Evolutionary conservation across 257 asterid species (phyloP).

Genomic region (Nicotiana tabacum): DNA sequence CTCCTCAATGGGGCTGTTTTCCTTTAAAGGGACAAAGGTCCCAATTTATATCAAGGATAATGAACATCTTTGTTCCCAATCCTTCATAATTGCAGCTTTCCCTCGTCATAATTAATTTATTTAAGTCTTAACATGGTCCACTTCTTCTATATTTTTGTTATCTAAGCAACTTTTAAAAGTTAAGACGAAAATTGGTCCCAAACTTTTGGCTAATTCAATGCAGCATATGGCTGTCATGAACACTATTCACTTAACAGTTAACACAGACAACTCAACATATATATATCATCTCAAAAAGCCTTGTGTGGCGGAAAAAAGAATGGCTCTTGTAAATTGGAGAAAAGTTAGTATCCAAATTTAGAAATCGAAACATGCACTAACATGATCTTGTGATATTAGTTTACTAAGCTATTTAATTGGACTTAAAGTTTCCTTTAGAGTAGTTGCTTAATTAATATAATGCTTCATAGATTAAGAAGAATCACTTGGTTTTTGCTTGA

Average conservation of each 20-base stretch:
- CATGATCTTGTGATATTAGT: neutral
- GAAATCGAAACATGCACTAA: neutral
- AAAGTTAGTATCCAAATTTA: neutral
- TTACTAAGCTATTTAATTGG: neutral
- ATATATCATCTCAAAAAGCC: slow-evolving; percentile 4
- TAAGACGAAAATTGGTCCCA: slow-evolving; percentile 11
- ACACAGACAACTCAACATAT: slow-evolving; percentile 22
- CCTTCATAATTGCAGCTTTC: slow-evolving; percentile 11
- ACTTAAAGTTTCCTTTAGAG: neutral
- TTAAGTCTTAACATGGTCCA: slow-evolving; percentile 27
- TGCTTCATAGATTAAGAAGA: too few relatives aligned
- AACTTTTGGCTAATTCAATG: slow-evolving; percentile 12
- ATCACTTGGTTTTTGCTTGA: too few relatives aligned
- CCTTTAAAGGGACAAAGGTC: slow-evolving; percentile 43
- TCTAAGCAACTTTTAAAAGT: slow-evolving; percentile 8
- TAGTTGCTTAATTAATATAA: too few relatives aligned
- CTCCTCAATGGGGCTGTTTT: slow-evolving; percentile 47
- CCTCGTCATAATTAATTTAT: slow-evolving; percentile 6
- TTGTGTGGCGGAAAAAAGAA: slow-evolving; percentile 6
- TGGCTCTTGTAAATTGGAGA: neutral
- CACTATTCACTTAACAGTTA: slow-evolving; percentile 14
- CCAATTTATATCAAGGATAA: slow-evolving; percentile 37
- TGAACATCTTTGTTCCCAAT: slow-evolving; percentile 38
- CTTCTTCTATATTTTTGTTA: slow-evolving; percentile 9
- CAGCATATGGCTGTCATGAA: slow-evolving; percentile 20